Base-by-base conservation (phyloP, 371 early-diverging fungal species). In the Actinomortierella ambigua region DNA sequence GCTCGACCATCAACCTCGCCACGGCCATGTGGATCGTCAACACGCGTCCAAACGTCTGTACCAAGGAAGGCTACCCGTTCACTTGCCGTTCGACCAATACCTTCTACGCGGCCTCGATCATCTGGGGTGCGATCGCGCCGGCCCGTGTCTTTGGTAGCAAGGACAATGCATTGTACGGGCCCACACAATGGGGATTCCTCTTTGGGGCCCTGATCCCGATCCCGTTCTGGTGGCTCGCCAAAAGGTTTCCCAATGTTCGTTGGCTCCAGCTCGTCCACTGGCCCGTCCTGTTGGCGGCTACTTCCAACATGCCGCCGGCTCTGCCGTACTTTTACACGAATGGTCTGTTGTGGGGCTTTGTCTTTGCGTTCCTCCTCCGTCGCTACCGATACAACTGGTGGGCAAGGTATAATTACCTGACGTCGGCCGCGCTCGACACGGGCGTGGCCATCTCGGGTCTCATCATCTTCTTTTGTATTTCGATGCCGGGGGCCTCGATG, bases 71-170 rank as follows among this genome's bases (percentile, higher is more conserved):
- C 2, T 75, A 73, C 53, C 81, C 81, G 15, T 84, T 81, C 68
- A 89, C 88, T 1, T 90, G 90, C 58, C 82, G 81, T 62, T 79
- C 76, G 49, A 86, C 90, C 17, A 73, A 80, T 50, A 85, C 86
- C 22, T 88, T 86, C 44, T 85, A 79, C 64, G 83, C 86, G 41
- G 89, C 88, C 6, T 87, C 87, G 20, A 67, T 90, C 22, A 86
- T 91, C 47, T 91, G 91, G 91, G 90, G 91, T 43, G 80, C 85
- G 11, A 86, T 93, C 44, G 88, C 88, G 40, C 91, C 93, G 14
- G 65, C 65, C 0, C 82, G 77, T 20, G 85, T 89, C 81, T 92
- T 90, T 61, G 90, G 86, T 20, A 50, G 59, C 41, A 71, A 62
- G n/a, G 65, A 65, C 46, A 47, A 52, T 24, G 83, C 87, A 0